Conservation (phyloP, 1,284 basidiomycete species). For the Gomphus sp. region DNA sequence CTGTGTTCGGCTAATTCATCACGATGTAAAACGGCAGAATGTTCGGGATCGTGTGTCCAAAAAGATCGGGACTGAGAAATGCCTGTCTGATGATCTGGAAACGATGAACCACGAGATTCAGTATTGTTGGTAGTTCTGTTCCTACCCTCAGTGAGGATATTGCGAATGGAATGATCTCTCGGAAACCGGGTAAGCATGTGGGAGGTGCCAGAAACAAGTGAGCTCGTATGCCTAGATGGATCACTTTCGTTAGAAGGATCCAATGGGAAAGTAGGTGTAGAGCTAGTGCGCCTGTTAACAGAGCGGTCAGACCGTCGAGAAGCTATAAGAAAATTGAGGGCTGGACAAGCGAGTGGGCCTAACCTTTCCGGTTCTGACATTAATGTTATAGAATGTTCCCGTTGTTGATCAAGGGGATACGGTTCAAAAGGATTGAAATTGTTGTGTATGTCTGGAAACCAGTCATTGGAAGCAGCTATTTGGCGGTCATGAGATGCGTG, state of each 20-base stretch:
- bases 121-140: neutral
- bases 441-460: slow-evolving; percentile 4
- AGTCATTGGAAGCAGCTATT: neutral
- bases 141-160: neutral
- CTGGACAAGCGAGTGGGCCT: neutral
- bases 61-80: neutral
- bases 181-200: neutral
- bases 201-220: neutral
- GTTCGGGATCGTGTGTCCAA: neutral
- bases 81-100: neutral
- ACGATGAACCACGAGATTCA: neutral
- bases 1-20: neutral
- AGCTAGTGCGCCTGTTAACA: neutral
- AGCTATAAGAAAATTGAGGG: neutral
- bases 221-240: neutral
- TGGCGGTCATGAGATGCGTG: neutral
- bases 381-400: neutral
- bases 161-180: neutral
- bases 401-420: neutral
- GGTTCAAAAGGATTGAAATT: slow-evolving; percentile 4
- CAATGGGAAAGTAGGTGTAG: neutral
- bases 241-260: neutral
- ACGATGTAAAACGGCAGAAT: neutral
- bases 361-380: neutral
- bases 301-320: neutral